Base-by-base conservation (phyloP, 2,329 filamentous ascomycete species). In the Epicoccum sorghinum region DNA sequence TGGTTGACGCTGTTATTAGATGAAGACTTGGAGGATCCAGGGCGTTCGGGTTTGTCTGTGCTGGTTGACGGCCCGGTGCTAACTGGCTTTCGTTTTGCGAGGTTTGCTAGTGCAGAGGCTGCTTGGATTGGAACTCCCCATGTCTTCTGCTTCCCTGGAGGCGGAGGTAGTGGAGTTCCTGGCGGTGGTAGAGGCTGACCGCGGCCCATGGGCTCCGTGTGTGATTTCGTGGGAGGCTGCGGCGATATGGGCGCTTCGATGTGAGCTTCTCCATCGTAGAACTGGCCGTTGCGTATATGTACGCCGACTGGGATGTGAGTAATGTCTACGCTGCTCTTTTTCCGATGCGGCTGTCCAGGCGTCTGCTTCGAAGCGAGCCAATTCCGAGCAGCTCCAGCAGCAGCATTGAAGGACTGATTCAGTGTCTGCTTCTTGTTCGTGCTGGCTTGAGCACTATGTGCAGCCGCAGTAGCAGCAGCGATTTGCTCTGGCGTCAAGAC, bases 121-220 rank as follows among this genome's bases (percentile, higher is more conserved):
- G 79, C 25, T 79, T 79, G 48, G 81, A 82, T 13, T 79, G 79
- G 54, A 80, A 83, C 14, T 82, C 78, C 42, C 81, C 83, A 70
- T 7, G 60, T 64, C 24, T 61, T 68, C 33, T 65, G 82, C 66
- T 83, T 85, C 6, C 84, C 82, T 52, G 79, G 83, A 36, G 88
- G 88, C 37, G 80, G 84, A 2, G 92, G 91, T 1, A 96, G 80
- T 3, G 92, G 91, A 39, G 83, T 87, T 2, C 91, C 92, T 2
- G 89, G 90, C 7, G 91, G 91, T 41, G 91, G 91, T 14, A 96
- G 78, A 1, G 91, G 91, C 63, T 89, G 88, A 0, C 91, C 91
- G 35, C 91, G 84, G 1, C 92, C 92, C 79, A 96, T 91, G 2
- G 91, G 91, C 64, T 90, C 84, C 76, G 55, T 83, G 61, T 75